Evolutionary conservation across 139 green algal genomes (phyloP).

Genomic region (Eudorina sp.): DNA sequence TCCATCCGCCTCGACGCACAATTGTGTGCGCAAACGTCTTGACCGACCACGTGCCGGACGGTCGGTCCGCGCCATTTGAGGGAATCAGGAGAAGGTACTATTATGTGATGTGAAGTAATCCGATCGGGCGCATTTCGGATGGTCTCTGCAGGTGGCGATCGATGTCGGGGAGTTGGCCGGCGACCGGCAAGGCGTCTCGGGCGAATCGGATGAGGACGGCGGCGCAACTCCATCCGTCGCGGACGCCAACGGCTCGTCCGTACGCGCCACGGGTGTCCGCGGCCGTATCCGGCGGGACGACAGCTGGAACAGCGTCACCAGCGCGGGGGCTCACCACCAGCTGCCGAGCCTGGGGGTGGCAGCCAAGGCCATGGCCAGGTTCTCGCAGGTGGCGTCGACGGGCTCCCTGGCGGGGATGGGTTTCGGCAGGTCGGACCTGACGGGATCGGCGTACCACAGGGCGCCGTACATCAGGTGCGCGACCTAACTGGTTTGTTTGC

Average conservation of each 20-base stretch:
- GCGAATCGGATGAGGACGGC: conserved; percentile 39
- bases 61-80: too few relatives aligned
- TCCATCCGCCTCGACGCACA: too few relatives aligned
- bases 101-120: too few relatives aligned
- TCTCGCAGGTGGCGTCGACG: conserved; percentile 26
- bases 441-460: conserved; percentile 14
- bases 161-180: conserved; percentile 31
- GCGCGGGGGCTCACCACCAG: conserved; percentile 36
- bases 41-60: too few relatives aligned
- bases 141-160: conserved; percentile 20
- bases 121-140: too few relatives aligned
- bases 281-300: conserved; percentile 21
- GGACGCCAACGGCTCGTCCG: neutral
- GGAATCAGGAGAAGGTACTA: too few relatives aligned
- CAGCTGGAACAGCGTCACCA: conserved; percentile 44
- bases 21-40: too few relatives aligned
- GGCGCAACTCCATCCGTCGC: neutral
- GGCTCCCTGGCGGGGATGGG: conserved; percentile 38
- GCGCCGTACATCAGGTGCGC: conserved; percentile 47
- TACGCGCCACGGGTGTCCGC: neutral
- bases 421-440: neutral
- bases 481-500: too few relatives aligned
- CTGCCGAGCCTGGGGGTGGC: conserved; percentile 40
- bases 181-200: neutral
- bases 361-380: conserved; percentile 44